phyloP scores from a whole-genome alignment of 169 alveolate species.

The Cryptosporidium sp. region DNA sequence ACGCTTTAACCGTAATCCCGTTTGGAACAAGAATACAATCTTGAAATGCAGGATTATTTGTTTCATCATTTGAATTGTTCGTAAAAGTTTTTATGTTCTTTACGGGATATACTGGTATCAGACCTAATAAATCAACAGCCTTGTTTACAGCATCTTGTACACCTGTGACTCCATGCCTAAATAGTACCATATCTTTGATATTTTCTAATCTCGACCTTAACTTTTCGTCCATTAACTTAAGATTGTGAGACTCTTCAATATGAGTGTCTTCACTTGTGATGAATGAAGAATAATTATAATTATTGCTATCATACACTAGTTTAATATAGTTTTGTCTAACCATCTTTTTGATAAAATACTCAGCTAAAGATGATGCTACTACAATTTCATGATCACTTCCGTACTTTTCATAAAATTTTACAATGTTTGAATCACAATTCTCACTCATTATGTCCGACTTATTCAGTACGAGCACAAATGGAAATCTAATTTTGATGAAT shows the following conservation, averaged over 20 bases:
- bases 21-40: slow-evolving; percentile 82
- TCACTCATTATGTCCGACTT: slow-evolving; percentile 80
- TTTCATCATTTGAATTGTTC: slow-evolving; percentile 52
- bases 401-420: slow-evolving; percentile 50
- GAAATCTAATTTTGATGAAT: slow-evolving; percentile 80
- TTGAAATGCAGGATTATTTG: slow-evolving; percentile 74
- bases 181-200: slow-evolving; percentile 82
- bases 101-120: slow-evolving; percentile 82
- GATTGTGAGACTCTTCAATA: neutral
- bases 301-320: neutral
- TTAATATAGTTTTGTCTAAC: slow-evolving; percentile 49
- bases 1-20: slow-evolving; percentile 79
- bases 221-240: slow-evolving; percentile 81
- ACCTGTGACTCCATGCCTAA: slow-evolving; percentile 84
- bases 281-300: slow-evolving; percentile 36
- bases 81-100: slow-evolving; percentile 73
- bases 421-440: slow-evolving; percentile 31
- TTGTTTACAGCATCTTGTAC: slow-evolving; percentile 80
- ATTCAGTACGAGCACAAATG: slow-evolving; percentile 82
- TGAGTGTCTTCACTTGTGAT: slow-evolving; percentile 73
- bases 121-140: slow-evolving; percentile 79
- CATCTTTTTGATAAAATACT: slow-evolving; percentile 65
- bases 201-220: slow-evolving; percentile 77
- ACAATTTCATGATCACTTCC: slow-evolving; percentile 41
- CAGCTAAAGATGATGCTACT: slow-evolving; percentile 66